Evolutionary conservation across 2,329 filamentous ascomycete species (phyloP).

Genomic region (Aspergillus calidoustus): DNA sequence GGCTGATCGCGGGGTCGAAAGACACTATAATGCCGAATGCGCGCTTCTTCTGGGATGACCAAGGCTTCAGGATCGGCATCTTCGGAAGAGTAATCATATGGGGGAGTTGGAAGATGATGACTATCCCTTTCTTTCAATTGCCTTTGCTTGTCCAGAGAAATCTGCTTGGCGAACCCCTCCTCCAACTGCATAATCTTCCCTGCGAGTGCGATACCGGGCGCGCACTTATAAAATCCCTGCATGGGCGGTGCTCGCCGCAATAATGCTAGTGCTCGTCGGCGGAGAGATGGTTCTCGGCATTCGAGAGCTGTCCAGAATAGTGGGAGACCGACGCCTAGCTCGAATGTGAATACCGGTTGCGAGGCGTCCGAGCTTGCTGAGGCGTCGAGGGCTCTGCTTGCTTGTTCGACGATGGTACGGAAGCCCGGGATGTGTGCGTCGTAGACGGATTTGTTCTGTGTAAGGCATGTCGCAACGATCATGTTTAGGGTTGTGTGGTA

Average conservation of each 20-base stretch:
- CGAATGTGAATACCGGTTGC: slow-evolving; percentile 21
- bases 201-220: slow-evolving; percentile 5
- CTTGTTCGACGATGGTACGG: slow-evolving; percentile 14
- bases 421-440: slow-evolving; percentile 8
- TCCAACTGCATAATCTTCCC: slow-evolving; percentile 7
- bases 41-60: slow-evolving; percentile 4
- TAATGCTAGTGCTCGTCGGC: slow-evolving; percentile 8
- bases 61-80: not conserved
- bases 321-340: slow-evolving; percentile 7
- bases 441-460: not conserved
- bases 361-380: slow-evolving; percentile 10
- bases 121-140: not conserved
- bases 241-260: slow-evolving; percentile 9
- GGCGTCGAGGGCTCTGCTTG: not conserved
- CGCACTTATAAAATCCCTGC: slow-evolving; percentile 16
- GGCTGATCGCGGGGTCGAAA: slow-evolving; percentile 8
- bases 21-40: slow-evolving; percentile 1
- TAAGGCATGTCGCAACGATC: not conserved
- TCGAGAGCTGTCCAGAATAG: slow-evolving; percentile 14
- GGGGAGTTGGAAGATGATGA: not conserved
- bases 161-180: not conserved
- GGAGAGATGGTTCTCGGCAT: slow-evolving; percentile 12
- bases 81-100: not conserved
- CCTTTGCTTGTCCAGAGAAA: not conserved
- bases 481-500: slow-evolving; percentile 9